Percentiles rank a stretch among this genome's conserved stretches.
These are phyloP conservation scores for Penicillium sp. DNA, from an alignment of 2,329 filamentous ascomycete species.

Conservation along the genomic window DNA sequence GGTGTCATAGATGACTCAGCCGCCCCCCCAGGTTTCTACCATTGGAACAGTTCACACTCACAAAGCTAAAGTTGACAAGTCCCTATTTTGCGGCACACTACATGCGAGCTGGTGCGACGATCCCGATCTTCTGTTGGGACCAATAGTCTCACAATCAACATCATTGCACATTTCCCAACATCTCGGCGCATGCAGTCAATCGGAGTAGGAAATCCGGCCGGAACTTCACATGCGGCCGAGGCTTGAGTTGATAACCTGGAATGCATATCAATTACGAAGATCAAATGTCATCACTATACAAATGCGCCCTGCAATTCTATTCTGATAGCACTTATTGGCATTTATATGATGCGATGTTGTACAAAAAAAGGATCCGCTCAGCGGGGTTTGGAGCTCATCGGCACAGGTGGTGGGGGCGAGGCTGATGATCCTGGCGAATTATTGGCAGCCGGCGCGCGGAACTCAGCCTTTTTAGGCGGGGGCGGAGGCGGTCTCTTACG, in stretches of 20 bases:
- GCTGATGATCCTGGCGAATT: slow-evolving; percentile 26
- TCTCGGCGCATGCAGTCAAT: slow-evolving; percentile 2
- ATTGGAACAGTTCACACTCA: too few species aligned
- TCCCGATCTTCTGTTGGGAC: slow-evolving; percentile 12
- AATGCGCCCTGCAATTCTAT: background rate
- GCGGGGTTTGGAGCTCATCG: slow-evolving; percentile 56
- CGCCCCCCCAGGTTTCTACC: background rate
- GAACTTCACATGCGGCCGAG: slow-evolving; percentile 25
- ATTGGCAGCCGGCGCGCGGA: slow-evolving; percentile 39
- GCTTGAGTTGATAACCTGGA: background rate
- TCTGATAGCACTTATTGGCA: background rate
- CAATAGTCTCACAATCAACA: slow-evolving; percentile 1
- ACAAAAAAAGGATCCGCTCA: slow-evolving; percentile 29
- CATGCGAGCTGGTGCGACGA: background rate
- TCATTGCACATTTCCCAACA: slow-evolving; percentile 16
- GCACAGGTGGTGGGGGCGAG: slow-evolving; percentile 54
- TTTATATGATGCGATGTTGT: background rate
- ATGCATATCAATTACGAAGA: background rate
- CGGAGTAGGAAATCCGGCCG: background rate
- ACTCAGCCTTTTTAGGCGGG: slow-evolving; percentile 55
- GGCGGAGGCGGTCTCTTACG: slow-evolving; percentile 55
- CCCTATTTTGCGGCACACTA: background rate
- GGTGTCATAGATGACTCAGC: background rate
- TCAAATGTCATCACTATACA: too few species aligned
- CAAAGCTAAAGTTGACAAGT: background rate